Conservation (phyloP, 164 flowering plant species). For the Piper betle region DNA sequence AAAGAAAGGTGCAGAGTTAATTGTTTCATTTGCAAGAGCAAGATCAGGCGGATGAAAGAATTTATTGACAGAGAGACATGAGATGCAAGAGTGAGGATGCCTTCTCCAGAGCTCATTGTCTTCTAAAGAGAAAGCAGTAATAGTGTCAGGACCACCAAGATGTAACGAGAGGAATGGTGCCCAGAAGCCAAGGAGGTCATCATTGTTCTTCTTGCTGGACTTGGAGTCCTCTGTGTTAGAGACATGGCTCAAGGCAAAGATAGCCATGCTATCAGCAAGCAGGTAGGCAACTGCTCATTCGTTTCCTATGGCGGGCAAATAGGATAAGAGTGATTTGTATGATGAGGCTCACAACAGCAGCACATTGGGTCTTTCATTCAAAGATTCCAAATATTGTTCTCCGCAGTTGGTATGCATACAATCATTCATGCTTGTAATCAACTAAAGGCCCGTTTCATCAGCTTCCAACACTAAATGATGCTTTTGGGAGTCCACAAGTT, state of each 20-base stretch:
- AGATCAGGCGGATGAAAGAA: too few species aligned
- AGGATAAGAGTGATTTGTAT: not conserved
- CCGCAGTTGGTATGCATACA: constrained; percentile 4
- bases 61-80: too few species aligned
- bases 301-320: not conserved
- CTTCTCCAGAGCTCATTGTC: too few species aligned
- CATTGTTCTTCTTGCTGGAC: not conserved
- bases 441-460: constrained; percentile 8
- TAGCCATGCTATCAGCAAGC: not conserved
- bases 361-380: constrained; percentile 1
- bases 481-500: constrained; percentile 9
- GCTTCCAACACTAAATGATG: constrained; percentile 11
- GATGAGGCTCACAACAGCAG: not conserved
- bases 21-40: too few species aligned
- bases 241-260: not conserved
- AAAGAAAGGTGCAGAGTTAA: too few species aligned
- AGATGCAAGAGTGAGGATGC: not conserved
- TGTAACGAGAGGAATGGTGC: too few species aligned
- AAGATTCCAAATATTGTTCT: constrained; percentile 7
- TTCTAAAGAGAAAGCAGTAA: too few species aligned
- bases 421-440: not conserved
- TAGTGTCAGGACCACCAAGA: too few species aligned
- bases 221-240: not conserved
- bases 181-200: not conserved
- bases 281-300: not conserved